phyloP scores from a whole-genome alignment of 2,329 filamentous ascomycete genomes.

The Leptographium lundbergii region DNA sequence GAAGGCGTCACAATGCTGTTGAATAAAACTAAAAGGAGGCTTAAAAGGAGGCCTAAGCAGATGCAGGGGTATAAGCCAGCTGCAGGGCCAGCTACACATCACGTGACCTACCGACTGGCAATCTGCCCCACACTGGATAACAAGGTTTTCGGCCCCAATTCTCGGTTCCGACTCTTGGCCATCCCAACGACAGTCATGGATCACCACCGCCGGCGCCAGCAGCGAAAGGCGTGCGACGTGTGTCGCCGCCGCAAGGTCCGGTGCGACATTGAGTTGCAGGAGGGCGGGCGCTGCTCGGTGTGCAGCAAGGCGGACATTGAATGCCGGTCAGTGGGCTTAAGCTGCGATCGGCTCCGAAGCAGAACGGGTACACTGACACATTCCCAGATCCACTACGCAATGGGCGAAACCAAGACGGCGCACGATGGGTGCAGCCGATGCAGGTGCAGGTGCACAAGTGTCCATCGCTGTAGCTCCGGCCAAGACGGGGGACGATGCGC shows the following conservation, averaged over 20 bases:
- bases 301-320: slow-evolving; percentile 5
- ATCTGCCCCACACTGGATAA: too few species aligned
- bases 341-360: neutral
- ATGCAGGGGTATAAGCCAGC: too few species aligned
- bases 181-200: neutral
- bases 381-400: neutral
- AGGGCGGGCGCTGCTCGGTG: slow-evolving; percentile 1
- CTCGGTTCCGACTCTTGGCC: neutral
- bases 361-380: neutral
- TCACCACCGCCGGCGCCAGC: neutral
- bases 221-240: slow-evolving; percentile 8
- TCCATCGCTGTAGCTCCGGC: neutral
- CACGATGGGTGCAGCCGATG: neutral
- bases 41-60: too few species aligned
- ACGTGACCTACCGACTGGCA: too few species aligned
- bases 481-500: neutral
- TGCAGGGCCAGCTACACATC: too few species aligned
- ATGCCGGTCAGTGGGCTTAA: slow-evolving; percentile 7
- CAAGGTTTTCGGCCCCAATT: neutral
- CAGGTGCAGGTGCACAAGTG: neutral
- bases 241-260: slow-evolving; percentile 11
- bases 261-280: slow-evolving; percentile 6
- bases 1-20: too few species aligned
- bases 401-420: slow-evolving; percentile 1
- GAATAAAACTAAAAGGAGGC: too few species aligned